Evolutionary conservation across 2,329 filamentous ascomycete species (phyloP).

Genomic region (Nothomitra cinnamomea): DNA sequence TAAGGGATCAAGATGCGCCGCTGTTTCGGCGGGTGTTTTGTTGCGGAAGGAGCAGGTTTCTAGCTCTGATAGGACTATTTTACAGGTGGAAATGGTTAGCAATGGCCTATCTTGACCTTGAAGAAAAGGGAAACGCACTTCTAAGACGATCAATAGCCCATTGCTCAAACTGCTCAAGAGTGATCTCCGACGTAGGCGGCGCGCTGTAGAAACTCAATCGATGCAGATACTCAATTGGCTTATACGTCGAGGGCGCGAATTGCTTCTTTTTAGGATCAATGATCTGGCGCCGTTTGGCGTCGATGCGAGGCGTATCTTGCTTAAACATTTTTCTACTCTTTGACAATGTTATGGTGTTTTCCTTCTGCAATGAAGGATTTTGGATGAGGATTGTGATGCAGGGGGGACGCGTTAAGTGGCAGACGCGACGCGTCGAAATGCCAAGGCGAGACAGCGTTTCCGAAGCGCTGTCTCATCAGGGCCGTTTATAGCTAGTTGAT

Average conservation of each 20-base stretch:
- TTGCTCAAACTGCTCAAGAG: constrained; percentile 93
- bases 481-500: too few relatives aligned
- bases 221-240: constrained; percentile 63
- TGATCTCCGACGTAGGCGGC: constrained; percentile 85
- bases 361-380: neutral
- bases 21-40: constrained; percentile 65
- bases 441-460: neutral
- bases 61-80: constrained; percentile 62
- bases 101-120: neutral
- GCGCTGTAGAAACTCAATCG: constrained; percentile 83
- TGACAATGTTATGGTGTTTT: neutral
- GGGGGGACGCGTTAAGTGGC: constrained; percentile 3
- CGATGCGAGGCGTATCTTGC: constrained; percentile 25
- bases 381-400: neutral
- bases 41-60: constrained; percentile 95
- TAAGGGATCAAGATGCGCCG: constrained; percentile 65
- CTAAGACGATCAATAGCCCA: constrained; percentile 91
- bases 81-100: neutral
- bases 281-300: constrained; percentile 56
- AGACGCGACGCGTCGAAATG: neutral
- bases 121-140: constrained; percentile 30
- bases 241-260: constrained; percentile 61
- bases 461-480: too few relatives aligned
- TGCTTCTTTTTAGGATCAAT: constrained; percentile 73
- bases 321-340: constrained; percentile 10